Percentiles rank a stretch among this genome's conserved stretches.
Conservation (phyloP, 306 rosid genomes). For the Rosa persica region DNA sequence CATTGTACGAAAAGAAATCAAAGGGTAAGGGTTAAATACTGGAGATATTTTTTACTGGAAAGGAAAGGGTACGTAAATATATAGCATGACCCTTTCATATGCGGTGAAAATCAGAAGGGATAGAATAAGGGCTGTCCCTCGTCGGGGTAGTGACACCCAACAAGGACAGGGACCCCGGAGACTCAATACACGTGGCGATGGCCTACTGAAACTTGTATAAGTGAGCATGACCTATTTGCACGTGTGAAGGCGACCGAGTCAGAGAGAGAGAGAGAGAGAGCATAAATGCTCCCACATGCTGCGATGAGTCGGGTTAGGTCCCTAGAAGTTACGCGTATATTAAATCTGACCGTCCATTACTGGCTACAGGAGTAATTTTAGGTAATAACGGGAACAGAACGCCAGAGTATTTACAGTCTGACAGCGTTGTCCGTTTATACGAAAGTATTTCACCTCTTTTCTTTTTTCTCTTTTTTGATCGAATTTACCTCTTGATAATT, state of each 20-base stretch:
- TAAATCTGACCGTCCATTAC: conserved; percentile 17
- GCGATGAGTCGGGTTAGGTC: background rate
- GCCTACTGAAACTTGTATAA: background rate
- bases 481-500: too few relatives aligned
- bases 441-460: too few relatives aligned
- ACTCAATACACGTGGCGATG: background rate
- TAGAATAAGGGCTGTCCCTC: background rate
- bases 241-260: conserved; percentile 17
- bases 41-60: background rate
- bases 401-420: too few relatives aligned
- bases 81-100: background rate
- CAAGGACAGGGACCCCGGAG: background rate
- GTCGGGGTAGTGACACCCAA: background rate
- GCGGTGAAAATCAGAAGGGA: background rate
- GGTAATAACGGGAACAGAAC: background rate
- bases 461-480: too few relatives aligned
- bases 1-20: background rate
- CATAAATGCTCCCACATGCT: conserved; percentile 9
- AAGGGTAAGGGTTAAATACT: too few relatives aligned
- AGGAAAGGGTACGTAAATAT: background rate
- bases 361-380: background rate
- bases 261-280: background rate
- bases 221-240: conserved; percentile 2
- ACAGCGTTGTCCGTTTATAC: too few relatives aligned
- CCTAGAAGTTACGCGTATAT: conserved; percentile 18